phyloP scores from a whole-genome alignment of 192 early-diverging fungal species.

The Backusella morwellensis region DNA sequence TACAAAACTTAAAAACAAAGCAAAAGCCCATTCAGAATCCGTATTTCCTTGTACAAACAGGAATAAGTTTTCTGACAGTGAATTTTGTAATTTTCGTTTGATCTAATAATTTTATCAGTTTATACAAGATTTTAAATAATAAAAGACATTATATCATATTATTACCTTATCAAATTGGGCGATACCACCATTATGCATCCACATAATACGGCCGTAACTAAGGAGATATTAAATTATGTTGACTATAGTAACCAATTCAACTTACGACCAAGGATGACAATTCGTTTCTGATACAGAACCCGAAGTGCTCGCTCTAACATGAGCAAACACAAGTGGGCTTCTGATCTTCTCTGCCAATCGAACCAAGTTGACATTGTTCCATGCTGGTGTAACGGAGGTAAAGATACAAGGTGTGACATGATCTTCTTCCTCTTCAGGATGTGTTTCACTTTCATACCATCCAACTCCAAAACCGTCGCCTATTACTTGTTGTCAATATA shows the following conservation, averaged over 20 bases:
- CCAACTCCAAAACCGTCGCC: constrained; percentile 83
- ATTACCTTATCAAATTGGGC: constrained; percentile 58
- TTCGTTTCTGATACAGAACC: constrained; percentile 75
- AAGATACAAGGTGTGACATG: constrained; percentile 68
- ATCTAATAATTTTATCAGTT: constrained; percentile 40
- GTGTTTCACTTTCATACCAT: constrained; percentile 64
- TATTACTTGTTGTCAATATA: constrained; percentile 5
- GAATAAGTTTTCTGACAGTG: constrained; percentile 65
- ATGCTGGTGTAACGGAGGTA: constrained; percentile 78
- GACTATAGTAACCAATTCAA: not conserved
- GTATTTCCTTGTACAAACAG: constrained; percentile 73
- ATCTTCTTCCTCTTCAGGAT: constrained; percentile 42
- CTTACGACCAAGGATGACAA: constrained; percentile 66
- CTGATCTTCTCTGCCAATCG: constrained; percentile 76
- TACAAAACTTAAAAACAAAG: constrained; percentile 72
- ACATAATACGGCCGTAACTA: constrained; percentile 69
- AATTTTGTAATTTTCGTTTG: constrained; percentile 63
- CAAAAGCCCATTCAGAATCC: constrained; percentile 82
- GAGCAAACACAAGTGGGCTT: constrained; percentile 72
- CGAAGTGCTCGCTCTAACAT: constrained; percentile 74
- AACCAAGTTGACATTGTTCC: constrained; percentile 77
- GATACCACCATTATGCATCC: constrained; percentile 80
- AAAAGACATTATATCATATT: not conserved
- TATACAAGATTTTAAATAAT: not conserved
- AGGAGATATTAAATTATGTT: not conserved